Base-by-base conservation (phyloP, 2,329 filamentous ascomycete species). In the Paraconiothyrium brasiliense region DNA sequence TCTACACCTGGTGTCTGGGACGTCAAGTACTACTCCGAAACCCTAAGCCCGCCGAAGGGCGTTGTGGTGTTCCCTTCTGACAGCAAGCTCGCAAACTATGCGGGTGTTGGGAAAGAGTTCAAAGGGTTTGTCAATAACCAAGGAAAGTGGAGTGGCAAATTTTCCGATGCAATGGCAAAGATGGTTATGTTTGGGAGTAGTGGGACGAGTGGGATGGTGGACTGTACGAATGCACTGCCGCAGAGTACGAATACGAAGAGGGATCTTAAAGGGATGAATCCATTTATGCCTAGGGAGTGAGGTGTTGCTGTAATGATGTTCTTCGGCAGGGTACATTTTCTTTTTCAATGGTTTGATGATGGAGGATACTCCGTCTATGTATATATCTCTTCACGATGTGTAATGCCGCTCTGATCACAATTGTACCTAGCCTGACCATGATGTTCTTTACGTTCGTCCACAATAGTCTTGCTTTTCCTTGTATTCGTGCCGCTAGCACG, bases 1-100 rank as follows among this genome's bases (percentile, higher is more conserved):
- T 73, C 77, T 9, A 85, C 84, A 0, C 82, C 82, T 0, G 79
- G 76, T 1, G 63, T 75, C 4, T 78, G 73, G 73, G 76, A 72
- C 54, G 63, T 70, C 22, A 66, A 63, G 13, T 72, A 66, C 59
- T 71, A 68, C 52, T 37, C 43, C 41, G 58, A 77, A 55, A 77
- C 73, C n/a, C 63, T 74, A 27, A 70, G 66, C 34, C 67, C 72
- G 27, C 59, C 65, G 1, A 35, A 65, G 9, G 70, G 67, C 8
- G 65, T 73, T 9, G 62, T 73, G 14, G 67, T 73, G 20, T 74
- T 79, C 39, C 71, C 75, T 2, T 69, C 65, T 34, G 77, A 79
- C 47, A 67, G 68, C 44, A 75, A 76, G 57, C 60, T 79, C 0
- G 67, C 71, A 9, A 63, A 67, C 11, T 67, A 72, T 39, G 54